A percentile compares a stretch with the other conserved stretches of the same genome.
Evolutionary conservation across 2,329 filamentous ascomycete genomes (phyloP).

Genomic region (Arthroderma sp.): DNA sequence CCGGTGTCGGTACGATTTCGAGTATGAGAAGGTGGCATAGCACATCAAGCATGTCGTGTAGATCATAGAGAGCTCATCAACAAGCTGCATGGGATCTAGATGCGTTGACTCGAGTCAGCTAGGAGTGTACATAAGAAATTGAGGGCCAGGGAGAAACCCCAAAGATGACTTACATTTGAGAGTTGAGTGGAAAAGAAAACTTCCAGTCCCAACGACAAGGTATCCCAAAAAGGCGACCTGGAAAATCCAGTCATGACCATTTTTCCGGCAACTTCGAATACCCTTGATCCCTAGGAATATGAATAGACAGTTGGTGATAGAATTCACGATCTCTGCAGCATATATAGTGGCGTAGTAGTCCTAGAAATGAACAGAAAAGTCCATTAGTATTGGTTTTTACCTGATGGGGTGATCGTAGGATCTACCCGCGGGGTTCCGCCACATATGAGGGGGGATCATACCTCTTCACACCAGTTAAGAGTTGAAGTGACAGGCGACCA

Average conservation of each 20-base stretch:
- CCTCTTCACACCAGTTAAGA: conserved; percentile 71
- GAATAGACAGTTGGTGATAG: conserved; percentile 71
- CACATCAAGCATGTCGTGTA: conserved; percentile 59
- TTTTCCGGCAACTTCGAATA: conserved; percentile 55
- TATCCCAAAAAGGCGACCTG: conserved; percentile 52
- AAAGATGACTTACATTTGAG: conserved; percentile 39
- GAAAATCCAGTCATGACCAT: conserved; percentile 66
- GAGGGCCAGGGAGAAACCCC: conserved; percentile 3
- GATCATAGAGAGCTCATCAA: conserved; percentile 60
- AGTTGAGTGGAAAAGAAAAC: conserved; percentile 51
- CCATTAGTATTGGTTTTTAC: neutral
- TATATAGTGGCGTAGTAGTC: conserved; percentile 66
- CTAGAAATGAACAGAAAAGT: conserved; percentile 25
- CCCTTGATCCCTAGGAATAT: conserved; percentile 65
- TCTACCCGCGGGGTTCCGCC: neutral
- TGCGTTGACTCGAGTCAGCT: conserved; percentile 7
- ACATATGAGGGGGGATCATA: conserved; percentile 19
- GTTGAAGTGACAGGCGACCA: conserved; percentile 62
- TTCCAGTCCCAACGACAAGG: conserved; percentile 47
- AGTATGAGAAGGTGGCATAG: conserved; percentile 64
- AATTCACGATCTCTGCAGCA: conserved; percentile 65
- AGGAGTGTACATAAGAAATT: conserved; percentile 7
- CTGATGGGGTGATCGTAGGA: neutral
- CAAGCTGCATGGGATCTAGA: conserved; percentile 55
- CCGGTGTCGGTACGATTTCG: conserved; percentile 39